Conservation (phyloP, 2,329 filamentous ascomycete genomes). For the Biscogniauxia sp. region DNA sequence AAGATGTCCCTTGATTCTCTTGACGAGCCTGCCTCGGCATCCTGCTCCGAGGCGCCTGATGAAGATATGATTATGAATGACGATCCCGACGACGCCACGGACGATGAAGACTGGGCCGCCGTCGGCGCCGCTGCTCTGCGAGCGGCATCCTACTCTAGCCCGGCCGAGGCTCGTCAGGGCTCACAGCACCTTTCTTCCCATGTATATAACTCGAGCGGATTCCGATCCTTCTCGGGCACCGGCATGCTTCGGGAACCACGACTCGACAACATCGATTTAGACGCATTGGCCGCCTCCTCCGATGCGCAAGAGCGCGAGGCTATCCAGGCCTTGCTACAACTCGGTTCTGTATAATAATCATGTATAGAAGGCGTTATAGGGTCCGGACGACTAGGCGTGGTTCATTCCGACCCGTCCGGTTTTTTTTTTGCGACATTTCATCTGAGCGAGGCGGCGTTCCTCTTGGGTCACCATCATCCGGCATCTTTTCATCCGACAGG, state of each 20-base stretch:
- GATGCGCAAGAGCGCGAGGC: constrained; percentile 78
- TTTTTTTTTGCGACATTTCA: constrained; percentile 23
- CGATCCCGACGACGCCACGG: constrained; percentile 81
- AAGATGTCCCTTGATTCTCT: constrained; percentile 84
- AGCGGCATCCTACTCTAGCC: constrained; percentile 59
- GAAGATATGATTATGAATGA: constrained; percentile 66
- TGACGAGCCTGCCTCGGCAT: constrained; percentile 66
- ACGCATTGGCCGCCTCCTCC: constrained; percentile 49
- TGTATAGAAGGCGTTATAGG: constrained; percentile 54
- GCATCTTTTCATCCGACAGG: constrained; percentile 23
- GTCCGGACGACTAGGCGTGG: constrained; percentile 24
- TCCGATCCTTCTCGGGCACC: constrained; percentile 49
- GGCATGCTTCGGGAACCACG: constrained; percentile 55
- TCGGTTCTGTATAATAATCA: constrained; percentile 71
- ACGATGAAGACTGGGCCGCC: constrained; percentile 93
- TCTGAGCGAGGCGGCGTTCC: constrained; percentile 28
- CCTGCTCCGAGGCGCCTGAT: constrained; percentile 72
- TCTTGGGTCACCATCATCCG: constrained; percentile 25
- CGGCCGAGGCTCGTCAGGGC: constrained; percentile 54
- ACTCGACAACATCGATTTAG: constrained; percentile 50
- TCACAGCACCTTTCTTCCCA: constrained; percentile 45
- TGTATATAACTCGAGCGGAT: constrained; percentile 45
- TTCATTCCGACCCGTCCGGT: constrained; percentile 26
- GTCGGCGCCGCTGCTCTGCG: constrained; percentile 84
- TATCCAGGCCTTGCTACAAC: constrained; percentile 74